Percentiles rank a stretch among this genome's conserved stretches.
Evolutionary conservation across 805 yeast species (phyloP).

Genomic region (Crinitomyces ghanaensis): DNA sequence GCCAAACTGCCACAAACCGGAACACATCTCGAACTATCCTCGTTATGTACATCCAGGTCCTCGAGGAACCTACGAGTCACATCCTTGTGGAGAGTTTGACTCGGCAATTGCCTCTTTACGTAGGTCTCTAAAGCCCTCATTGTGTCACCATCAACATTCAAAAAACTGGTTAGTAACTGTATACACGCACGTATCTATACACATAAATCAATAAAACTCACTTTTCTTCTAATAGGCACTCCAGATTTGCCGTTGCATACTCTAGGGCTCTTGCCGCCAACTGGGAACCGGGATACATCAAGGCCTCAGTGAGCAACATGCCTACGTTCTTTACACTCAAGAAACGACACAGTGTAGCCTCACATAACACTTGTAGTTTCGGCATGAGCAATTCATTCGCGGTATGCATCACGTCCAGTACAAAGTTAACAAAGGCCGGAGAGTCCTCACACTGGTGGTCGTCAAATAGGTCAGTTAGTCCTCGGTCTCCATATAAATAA

Average conservation of each 20-base stretch:
- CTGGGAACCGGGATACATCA: conserved; percentile 38
- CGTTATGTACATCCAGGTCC: conserved; percentile 24
- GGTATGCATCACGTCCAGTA: conserved; percentile 47
- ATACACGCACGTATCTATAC: background rate
- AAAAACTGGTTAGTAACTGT: conserved; percentile 5
- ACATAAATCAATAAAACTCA: conserved; percentile 1
- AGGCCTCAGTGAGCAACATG: conserved; percentile 43
- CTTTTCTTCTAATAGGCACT: conserved; percentile 42
- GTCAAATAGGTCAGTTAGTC: conserved; percentile 23
- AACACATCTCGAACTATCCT: conserved; percentile 11
- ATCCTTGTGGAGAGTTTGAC: too few relatives aligned
- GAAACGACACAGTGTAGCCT: conserved; percentile 21
- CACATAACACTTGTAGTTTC: conserved; percentile 49
- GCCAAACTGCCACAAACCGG: conserved; percentile 15
- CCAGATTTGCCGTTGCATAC: conserved; percentile 58
- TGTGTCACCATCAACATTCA: conserved; percentile 4
- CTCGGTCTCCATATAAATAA: conserved; percentile 45
- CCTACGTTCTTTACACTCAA: conserved; percentile 46
- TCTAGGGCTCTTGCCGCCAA: conserved; percentile 52
- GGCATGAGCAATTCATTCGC: conserved; percentile 54
- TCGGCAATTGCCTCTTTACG: conserved; percentile 5
- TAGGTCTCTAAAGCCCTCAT: conserved; percentile 8
- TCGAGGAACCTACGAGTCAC: conserved; percentile 15
- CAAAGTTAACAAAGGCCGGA: conserved; percentile 36
- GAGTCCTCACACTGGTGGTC: conserved; percentile 12